These are phyloP conservation scores for Colletotrichum tofieldiae DNA, from an alignment of 2,329 filamentous ascomycete genomes.

Conservation along the genomic window DNA sequence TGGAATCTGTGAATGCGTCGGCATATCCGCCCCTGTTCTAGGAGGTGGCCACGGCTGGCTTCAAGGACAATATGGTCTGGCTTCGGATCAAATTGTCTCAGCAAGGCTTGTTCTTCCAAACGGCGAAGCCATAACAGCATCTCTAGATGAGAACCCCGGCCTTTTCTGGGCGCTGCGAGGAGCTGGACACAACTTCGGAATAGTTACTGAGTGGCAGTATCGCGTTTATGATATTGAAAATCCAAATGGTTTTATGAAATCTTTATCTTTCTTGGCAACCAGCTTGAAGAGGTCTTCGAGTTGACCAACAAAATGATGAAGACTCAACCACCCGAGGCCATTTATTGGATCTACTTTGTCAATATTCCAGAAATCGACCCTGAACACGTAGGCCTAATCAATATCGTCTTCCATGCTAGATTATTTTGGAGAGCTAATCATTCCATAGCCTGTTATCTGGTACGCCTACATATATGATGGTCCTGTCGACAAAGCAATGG, in stretches of 20 bases:
- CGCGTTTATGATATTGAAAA: constrained; percentile 49
- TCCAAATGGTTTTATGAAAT: constrained; percentile 46
- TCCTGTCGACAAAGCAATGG: constrained; percentile 52
- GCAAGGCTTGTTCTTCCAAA: constrained; percentile 49
- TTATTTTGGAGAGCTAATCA: not conserved
- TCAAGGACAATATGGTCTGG: constrained; percentile 39
- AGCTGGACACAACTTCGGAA: constrained; percentile 67
- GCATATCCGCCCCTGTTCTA: constrained; percentile 43
- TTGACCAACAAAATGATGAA: constrained; percentile 52
- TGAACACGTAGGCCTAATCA: constrained; percentile 50
- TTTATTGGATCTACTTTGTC: constrained; percentile 53
- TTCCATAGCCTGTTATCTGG: constrained; percentile 55
- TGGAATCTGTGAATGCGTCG: constrained; percentile 50
- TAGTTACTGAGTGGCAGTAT: constrained; percentile 59
- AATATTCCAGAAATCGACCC: constrained; percentile 50
- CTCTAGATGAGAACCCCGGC: constrained; percentile 50
- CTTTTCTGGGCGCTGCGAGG: constrained; percentile 66
- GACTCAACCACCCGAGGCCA: constrained; percentile 47
- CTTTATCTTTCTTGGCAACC: constrained; percentile 46
- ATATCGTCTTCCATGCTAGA: constrained; percentile 5
- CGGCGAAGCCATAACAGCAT: constrained; percentile 47
- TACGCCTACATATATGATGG: constrained; percentile 60
- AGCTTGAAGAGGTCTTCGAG: constrained; percentile 52
- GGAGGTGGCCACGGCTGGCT: constrained; percentile 44
- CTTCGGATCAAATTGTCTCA: constrained; percentile 53